A percentile compares a stretch with the other conserved stretches of the same genome.
Evolutionary conservation across 495 filamentous ascomycete genomes (phyloP).

Genomic region (Penicillium egyptiacum): DNA sequence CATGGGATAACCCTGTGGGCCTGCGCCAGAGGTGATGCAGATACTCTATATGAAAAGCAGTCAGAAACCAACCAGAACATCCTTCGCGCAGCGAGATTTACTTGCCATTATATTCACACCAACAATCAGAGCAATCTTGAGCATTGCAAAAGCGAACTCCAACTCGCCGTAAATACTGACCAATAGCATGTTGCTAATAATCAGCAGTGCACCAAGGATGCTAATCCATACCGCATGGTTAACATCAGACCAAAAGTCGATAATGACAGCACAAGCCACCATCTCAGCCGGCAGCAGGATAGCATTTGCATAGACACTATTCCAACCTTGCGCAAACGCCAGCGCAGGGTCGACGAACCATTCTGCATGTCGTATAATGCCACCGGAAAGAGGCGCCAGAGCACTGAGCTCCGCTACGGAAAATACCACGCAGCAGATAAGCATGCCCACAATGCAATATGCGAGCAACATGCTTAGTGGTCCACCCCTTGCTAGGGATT

Average conservation of each 20-base stretch:
- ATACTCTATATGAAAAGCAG: constrained; percentile 20
- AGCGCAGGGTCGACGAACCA: constrained; percentile 34
- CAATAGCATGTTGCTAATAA: constrained; percentile 41
- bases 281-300: constrained; percentile 39
- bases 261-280: constrained; percentile 45
- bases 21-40: constrained; percentile 40
- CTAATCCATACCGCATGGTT: constrained; percentile 42
- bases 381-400: constrained; percentile 31
- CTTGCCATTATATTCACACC: constrained; percentile 46
- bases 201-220: constrained; percentile 43
- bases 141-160: constrained; percentile 40
- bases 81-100: neutral
- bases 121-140: constrained; percentile 45
- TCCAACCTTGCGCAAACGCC: constrained; percentile 34
- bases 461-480: constrained; percentile 51
- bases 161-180: constrained; percentile 45
- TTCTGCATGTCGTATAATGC: constrained; percentile 29
- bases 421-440: constrained; percentile 24
- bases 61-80: neutral
- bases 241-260: constrained; percentile 44
- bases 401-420: constrained; percentile 30
- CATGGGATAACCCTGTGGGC: constrained; percentile 14
- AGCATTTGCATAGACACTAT: constrained; percentile 29
- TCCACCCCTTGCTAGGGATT: constrained; percentile 56
- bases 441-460: constrained; percentile 27